Base-by-base conservation (phyloP, 2,329 filamentous ascomycete species). In the Didymosphaeria variabile region DNA sequence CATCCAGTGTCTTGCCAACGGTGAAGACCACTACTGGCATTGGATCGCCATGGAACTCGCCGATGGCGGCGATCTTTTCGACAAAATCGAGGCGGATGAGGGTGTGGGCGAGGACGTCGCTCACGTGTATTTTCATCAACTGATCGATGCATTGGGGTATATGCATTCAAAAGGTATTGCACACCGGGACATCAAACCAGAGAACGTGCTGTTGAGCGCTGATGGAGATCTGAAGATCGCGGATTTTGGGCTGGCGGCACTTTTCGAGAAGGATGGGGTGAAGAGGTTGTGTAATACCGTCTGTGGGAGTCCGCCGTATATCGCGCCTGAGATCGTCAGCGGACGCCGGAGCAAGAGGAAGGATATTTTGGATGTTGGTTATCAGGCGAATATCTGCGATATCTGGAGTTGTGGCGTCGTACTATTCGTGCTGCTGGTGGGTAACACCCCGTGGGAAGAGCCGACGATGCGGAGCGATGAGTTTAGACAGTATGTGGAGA, bases 11-110 rank as follows among this genome's bases (percentile, higher is more conserved):
- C 93, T 96, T 70, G 90, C 91, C 45, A 91, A 90, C 1, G 94
- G 93, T 57, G 92, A 97, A 77, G 94, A 99, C 76, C 73, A 84
- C 0, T 81, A 90, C 19, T 99, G 95, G 94, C 88, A 91, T 69
- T 99, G 95, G 95, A 97, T 99, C 70, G 94, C 94, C 42, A 97
- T 99, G 93, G 95, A 99, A 79, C 90, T 92, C 68, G 95, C 95
- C 49, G 92, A 96, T 71, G 95, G 95, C 45, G 95, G 95, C 12
- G 95, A 99, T 76, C 85, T 99, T 8, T 99, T 99, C 78, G 95
- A 99, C 87, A 99, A 99, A 83, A 98, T 99, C 70, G 96, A 99
- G 81, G 94, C 95, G 19, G 95, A 99, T 78, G 92, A 94, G 47
- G 95, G 95, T 51, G 93, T 98, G n/a, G 88, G 90, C 7, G 89